Evolutionary conservation across 2,329 filamentous ascomycete genomes (phyloP).

Genomic region (Arthrobotrys entomopaga): DNA sequence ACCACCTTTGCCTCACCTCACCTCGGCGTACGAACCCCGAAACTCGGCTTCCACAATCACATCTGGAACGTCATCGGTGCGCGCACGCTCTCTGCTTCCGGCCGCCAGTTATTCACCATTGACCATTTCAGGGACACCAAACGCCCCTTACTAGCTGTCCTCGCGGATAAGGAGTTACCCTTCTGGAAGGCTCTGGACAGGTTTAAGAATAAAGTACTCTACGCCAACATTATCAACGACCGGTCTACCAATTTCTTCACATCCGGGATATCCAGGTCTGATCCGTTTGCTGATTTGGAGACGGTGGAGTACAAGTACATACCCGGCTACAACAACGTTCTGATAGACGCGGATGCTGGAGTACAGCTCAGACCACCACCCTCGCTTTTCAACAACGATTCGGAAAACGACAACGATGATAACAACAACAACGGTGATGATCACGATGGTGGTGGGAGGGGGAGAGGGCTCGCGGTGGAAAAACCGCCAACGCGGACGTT

Average conservation of each 20-base stretch:
- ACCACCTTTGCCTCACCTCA: conserved; percentile 90
- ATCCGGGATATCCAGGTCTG: conserved; percentile 77
- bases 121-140: conserved; percentile 85
- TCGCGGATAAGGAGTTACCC: conserved; percentile 84
- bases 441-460: background rate
- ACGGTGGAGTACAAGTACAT: conserved; percentile 78
- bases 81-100: conserved; percentile 81
- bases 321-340: conserved; percentile 76
- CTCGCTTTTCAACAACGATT: conserved; percentile 54
- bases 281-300: conserved; percentile 78
- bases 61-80: conserved; percentile 87
- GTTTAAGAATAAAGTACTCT: conserved; percentile 81
- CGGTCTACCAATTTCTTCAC: conserved; percentile 73
- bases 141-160: conserved; percentile 79
- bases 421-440: background rate
- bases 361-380: conserved; percentile 61
- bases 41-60: conserved; percentile 73
- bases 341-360: conserved; percentile 72
- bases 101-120: conserved; percentile 85
- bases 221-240: conserved; percentile 89
- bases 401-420: conserved; percentile 54
- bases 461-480: background rate
- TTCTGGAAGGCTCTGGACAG: conserved; percentile 81
- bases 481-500: conserved; percentile 3
- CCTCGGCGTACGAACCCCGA: conserved; percentile 77